Conservation (phyloP, 441 rosid genomes). For the Bruguiera hainesii region DNA sequence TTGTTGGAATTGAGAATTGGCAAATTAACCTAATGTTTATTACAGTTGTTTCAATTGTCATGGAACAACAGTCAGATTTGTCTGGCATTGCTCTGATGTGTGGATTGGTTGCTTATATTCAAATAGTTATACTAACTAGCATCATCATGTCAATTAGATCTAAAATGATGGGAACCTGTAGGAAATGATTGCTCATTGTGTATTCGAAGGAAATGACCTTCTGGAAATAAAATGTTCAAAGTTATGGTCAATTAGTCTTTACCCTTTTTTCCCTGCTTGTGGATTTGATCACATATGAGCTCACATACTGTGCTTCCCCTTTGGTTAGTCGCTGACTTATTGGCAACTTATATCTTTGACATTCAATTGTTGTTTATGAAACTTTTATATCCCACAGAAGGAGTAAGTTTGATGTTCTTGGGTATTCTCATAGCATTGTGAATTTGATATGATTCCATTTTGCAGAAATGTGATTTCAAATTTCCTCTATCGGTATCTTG, state of each 20-base stretch:
- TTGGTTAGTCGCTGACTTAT: background rate
- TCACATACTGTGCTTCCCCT: background rate
- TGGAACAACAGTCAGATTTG: too few species aligned
- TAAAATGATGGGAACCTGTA: too few species aligned
- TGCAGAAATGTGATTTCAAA: conserved; percentile 92
- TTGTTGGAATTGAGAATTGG: too few species aligned
- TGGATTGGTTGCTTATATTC: too few species aligned
- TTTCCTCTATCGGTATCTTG: conserved; percentile 89
- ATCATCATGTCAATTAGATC: too few species aligned
- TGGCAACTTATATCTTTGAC: background rate
- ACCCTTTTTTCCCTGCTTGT: too few species aligned
- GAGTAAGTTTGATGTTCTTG: background rate
- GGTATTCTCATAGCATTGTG: background rate
- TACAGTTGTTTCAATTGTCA: too few species aligned
- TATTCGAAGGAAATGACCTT: background rate
- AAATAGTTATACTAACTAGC: too few species aligned
- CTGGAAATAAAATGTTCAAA: background rate
- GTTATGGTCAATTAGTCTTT: too few species aligned
- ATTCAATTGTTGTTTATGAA: background rate
- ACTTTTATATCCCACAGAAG: background rate
- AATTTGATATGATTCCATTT: conserved; percentile 5
- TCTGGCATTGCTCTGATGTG: too few species aligned
- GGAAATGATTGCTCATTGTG: too few species aligned
- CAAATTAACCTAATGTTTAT: too few species aligned
- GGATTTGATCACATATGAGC: background rate